Evolutionary conservation across 2,329 filamentous ascomycete species (phyloP), one percentile per base, ranked within the genome.

Genomic region (Aschersonia sp.): DNA sequence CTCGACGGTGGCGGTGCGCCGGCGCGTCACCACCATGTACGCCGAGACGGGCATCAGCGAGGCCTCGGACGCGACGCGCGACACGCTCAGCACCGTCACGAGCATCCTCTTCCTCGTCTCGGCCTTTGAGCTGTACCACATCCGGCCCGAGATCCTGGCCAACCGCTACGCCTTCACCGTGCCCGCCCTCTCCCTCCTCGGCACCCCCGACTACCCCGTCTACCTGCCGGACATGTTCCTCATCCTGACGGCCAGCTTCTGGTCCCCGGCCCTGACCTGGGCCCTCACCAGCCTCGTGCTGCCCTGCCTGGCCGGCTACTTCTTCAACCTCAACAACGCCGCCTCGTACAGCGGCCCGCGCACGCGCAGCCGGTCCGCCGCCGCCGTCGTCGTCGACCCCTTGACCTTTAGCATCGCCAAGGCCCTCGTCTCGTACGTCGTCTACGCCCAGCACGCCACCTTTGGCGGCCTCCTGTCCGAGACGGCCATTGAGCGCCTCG

Each of bases 371-470:
- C 61, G 61, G 41, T 54, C 62, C 47, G 57, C 62, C 43, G 49
- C 52, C 29, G 75, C 78, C 53, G 80, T 82, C 53, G 68, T 72
- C 5, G 79, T 90, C 53, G 92, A 98, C 62, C 89, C 89, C 4
- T 69, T 97, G 60, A 85, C 83, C 29, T 98, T 94, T 68, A 94
- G 89, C 68, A 81, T 97, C 49, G 79, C 79, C 56, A 95, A 95
- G 70, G 89, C 84, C 0, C 62, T 97, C 47, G 65, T 89, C 50
- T 81, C 85, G 6, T 95, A 85, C 63, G 74, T 90, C 35, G 81
- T 95, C 14, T 95, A 89, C 60, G 78, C 74, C 8, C 79, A 83
- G 60, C 78, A 76, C 35, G 73, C 76, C 46, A 77, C 73, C 44
- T 75, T 83, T 48, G 70, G 75, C 44, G 82, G 83, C 33, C 69